Evolutionary conservation across 2,329 filamentous ascomycete genomes (phyloP), one percentile per base, ranked within the genome.

Genomic region (Colletotrichum limetticola): DNA sequence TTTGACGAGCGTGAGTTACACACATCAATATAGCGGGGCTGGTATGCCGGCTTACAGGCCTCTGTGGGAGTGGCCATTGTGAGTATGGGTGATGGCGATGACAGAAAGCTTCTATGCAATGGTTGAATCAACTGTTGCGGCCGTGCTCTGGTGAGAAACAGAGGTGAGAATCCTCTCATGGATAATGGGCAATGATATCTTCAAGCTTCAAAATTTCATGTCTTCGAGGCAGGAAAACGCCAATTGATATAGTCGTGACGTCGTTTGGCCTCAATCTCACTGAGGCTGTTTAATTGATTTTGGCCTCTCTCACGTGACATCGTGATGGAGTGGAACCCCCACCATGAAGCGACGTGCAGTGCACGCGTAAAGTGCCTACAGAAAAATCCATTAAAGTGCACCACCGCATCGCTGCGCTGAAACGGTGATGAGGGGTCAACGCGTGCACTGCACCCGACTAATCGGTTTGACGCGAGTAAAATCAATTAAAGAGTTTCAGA

Each of bases 21-120:
- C 84, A 92, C 90, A 88, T 92, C 90, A 74, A 91, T 88, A 77
- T 91, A 92, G 78, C 89, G 85, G 12, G 89, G 89, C 63, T 80
- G 83, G 75, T 86, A 86, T 63, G 74, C 64, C 30, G 78, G 62
- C 30, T 72, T 75, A 35, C 57, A 56, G 16, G 60, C n/a, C 35
- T 59, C 68, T 53, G 49, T 8, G 26, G 70, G 35, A 49, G 68
- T 26, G 55, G 71, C 52, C 71, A 74, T 74, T 53, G 57, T 68
- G 30, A 42, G 26, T 35, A 61, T 53, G 42, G 22, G 16, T 7
- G 68, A 42, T 30, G 68, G 42, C 22, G 68, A 61, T 11, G 52
- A 35, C n/a, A 58, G 28, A 55, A 53, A 71, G 37, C 55, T 68
- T 52, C 49, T 58, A 19, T 30, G 49, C 60, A 71, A 12, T 22